Conservation (phyloP, 108 stramenopile species). For the Skeletonema costatum region DNA sequence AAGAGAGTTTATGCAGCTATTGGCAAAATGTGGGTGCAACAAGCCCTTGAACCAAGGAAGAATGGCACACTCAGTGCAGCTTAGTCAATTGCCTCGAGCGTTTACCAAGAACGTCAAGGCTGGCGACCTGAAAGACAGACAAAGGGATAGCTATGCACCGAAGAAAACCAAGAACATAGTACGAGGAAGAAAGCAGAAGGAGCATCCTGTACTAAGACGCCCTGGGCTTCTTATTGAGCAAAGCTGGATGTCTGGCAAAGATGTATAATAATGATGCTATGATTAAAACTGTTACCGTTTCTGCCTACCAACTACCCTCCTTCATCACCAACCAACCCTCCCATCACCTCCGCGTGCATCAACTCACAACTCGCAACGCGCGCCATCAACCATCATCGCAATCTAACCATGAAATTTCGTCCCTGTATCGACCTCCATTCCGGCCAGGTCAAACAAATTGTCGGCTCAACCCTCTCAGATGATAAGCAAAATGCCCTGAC, state of each 20-base stretch:
- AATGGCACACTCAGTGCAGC: slow-evolving; percentile 26
- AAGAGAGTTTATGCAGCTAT: slow-evolving; percentile 26
- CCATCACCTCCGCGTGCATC: no score
- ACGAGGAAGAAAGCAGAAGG: slow-evolving; percentile 10
- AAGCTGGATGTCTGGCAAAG: slow-evolving; percentile 53
- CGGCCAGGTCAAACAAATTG: slow-evolving; percentile 98
- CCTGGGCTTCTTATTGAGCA: slow-evolving; percentile 37
- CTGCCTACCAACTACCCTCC: neutral
- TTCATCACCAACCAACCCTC: neutral
- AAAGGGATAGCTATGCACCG: slow-evolving; percentile 15
- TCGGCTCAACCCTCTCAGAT: slow-evolving; percentile 89
- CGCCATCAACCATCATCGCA: no score
- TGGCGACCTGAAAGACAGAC: slow-evolving; percentile 17
- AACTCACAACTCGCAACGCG: no score
- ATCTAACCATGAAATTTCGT: slow-evolving; percentile 88
- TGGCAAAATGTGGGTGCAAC: slow-evolving; percentile 24
- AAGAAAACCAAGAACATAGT: slow-evolving; percentile 5
- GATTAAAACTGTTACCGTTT: no score
- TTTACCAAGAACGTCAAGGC: slow-evolving; percentile 49
- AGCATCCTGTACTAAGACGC: slow-evolving; percentile 10
- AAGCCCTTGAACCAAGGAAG: slow-evolving; percentile 18
- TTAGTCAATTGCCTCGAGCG: slow-evolving; percentile 47
- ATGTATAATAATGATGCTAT: slow-evolving; percentile 36
- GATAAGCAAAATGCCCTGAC: slow-evolving; percentile 25
- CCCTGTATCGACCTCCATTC: slow-evolving; percentile 98